A percentile compares a stretch with the other conserved stretches of the same genome.
These are phyloP conservation scores for Nakaseomyces delphensis DNA, from an alignment of 1,139 yeast species.

Conservation along the genomic window DNA sequence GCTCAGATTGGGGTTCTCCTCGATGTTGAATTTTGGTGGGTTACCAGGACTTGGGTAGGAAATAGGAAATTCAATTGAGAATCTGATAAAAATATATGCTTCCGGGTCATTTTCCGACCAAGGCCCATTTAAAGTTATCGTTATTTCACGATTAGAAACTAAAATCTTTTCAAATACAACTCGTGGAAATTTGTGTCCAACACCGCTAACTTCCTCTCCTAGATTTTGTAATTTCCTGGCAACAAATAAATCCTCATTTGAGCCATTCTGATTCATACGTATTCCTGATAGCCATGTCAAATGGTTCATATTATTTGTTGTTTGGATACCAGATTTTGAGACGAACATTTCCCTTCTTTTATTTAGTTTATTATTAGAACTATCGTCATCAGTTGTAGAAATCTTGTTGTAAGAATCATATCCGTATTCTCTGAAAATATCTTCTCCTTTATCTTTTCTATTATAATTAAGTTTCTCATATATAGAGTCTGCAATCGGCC, in stretches of 20 bases:
- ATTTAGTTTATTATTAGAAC: conserved; percentile 17
- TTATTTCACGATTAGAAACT: conserved; percentile 74
- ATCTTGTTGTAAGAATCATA: conserved; percentile 46
- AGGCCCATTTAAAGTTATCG: conserved; percentile 73
- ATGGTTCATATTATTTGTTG: conserved; percentile 46
- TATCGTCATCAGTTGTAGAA: conserved; percentile 30
- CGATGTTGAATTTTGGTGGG: conserved; percentile 55
- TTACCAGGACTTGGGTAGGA: conserved; percentile 55
- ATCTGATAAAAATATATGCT: conserved; percentile 58
- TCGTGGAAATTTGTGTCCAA: conserved; percentile 86
- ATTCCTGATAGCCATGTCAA: conserved; percentile 93
- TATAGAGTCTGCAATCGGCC: conserved; percentile 62
- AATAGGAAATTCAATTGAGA: conserved; percentile 59
- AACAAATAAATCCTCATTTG: conserved; percentile 36
- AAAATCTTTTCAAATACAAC: conserved; percentile 79
- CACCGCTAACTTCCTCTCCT: conserved; percentile 85
- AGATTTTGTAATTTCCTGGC: conserved; percentile 51
- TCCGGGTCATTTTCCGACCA: conserved; percentile 39
- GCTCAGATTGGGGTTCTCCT: conserved; percentile 62
- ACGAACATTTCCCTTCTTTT: conserved; percentile 33
- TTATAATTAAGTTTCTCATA: conserved; percentile 53
- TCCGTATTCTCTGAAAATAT: conserved; percentile 38
- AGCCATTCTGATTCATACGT: conserved; percentile 38
- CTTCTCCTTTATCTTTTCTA: conserved; percentile 34
- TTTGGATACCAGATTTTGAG: conserved; percentile 32